Conservation (phyloP, 208 protist genomes). For the Leishmania lainsoni region DNA sequence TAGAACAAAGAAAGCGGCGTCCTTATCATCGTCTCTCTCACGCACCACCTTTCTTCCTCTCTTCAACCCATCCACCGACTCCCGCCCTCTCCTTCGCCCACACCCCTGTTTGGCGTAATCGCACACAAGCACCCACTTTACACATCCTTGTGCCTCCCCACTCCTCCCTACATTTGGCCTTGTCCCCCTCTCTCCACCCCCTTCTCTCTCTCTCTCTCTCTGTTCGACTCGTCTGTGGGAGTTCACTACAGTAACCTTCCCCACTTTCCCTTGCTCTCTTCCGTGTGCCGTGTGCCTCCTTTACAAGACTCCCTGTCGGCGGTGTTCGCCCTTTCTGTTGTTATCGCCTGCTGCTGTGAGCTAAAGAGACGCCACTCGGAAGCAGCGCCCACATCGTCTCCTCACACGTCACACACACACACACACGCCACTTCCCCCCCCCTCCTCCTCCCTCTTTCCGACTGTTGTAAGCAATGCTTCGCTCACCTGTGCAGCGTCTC, state of each 20-base stretch:
- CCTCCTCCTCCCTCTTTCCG: not conserved
- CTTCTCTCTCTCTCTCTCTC: not conserved
- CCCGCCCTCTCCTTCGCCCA: not conserved
- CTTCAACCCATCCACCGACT: not conserved
- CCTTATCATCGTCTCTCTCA: not conserved
- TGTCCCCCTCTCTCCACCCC: not conserved
- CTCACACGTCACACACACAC: not conserved
- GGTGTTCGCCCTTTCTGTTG: not conserved
- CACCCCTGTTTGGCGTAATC: not conserved
- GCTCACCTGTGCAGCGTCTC: conserved; percentile 30
- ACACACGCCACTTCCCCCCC: not conserved
- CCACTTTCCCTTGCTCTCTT: not conserved
- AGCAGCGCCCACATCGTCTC: not conserved
- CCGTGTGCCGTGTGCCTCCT: not conserved
- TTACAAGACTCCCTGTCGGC: not conserved
- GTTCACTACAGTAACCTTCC: not conserved
- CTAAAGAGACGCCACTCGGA: not conserved
- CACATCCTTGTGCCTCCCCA: not conserved
- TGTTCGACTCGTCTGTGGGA: not conserved
- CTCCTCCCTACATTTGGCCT: not conserved
- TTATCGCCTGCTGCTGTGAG: not conserved
- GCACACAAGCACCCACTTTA: not conserved
- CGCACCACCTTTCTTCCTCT: not conserved
- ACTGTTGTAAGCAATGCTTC: conserved; percentile 17
- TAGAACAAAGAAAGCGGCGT: too few relatives aligned